Conservation (phyloP, 768 basidiomycete species). For the Suillus subluteus region DNA sequence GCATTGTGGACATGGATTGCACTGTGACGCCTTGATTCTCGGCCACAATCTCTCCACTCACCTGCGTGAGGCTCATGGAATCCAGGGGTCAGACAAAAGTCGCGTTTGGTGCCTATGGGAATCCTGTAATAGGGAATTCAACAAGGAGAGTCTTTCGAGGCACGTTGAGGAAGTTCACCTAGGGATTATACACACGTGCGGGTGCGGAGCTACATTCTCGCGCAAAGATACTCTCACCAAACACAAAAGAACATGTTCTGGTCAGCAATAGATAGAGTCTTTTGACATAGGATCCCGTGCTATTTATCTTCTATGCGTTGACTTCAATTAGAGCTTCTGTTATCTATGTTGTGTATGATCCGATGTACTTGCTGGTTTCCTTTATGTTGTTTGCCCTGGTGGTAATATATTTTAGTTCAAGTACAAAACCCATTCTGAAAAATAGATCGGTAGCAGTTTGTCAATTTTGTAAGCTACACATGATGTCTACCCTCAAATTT, state of each 20-base stretch:
- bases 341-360: neutral
- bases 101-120: neutral
- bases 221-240: constrained; percentile 25
- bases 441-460: too few relatives aligned
- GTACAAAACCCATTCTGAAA: too few relatives aligned
- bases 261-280: neutral
- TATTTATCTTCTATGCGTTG: neutral
- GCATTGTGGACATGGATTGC: neutral
- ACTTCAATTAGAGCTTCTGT: neutral
- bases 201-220: constrained; percentile 20
- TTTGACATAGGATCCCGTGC: neutral
- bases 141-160: neutral
- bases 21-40: neutral
- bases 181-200: constrained; percentile 22
- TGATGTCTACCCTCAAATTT: too few relatives aligned
- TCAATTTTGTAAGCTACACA: too few relatives aligned
- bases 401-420: neutral
- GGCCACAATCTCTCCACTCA: neutral
- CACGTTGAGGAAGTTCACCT: constrained; percentile 33
- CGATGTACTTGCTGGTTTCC: neutral
- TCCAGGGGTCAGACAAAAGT: neutral
- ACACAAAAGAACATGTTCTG: constrained; percentile 21
- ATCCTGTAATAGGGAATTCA: fast-evolving
- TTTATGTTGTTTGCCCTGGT: neutral
- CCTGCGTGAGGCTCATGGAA: neutral